Conservation (phyloP, 441 rosid genomes). For the Populus hybrid region DNA sequence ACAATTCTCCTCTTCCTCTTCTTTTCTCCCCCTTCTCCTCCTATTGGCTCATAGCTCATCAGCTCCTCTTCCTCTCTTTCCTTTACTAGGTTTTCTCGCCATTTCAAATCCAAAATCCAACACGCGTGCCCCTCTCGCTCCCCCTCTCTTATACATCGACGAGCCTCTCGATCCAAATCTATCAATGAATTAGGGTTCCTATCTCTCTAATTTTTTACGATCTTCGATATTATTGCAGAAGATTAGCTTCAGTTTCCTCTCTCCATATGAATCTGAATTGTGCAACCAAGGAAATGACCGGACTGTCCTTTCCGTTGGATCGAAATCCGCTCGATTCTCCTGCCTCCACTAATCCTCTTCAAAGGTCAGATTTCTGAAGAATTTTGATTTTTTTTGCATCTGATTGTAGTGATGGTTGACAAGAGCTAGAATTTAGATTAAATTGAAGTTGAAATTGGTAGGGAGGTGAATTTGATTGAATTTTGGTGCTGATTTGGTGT, state of each 20-base stretch:
- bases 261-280: slow-evolving; percentile 39
- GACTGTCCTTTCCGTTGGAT: slow-evolving; percentile 45
- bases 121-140: background rate
- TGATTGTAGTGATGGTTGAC: background rate
- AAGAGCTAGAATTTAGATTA: background rate
- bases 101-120: slow-evolving; percentile 9
- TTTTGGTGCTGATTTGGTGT: slow-evolving; percentile 2
- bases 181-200: slow-evolving; percentile 4
- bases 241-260: background rate
- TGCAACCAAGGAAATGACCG: slow-evolving; percentile 41
- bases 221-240: background rate
- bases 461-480: background rate
- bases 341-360: slow-evolving; percentile 27
- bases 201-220: background rate
- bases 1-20: background rate
- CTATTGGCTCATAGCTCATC: background rate
- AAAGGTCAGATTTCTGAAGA: slow-evolving; percentile 35
- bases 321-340: slow-evolving; percentile 37
- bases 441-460: background rate
- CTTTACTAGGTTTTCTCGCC: slow-evolving; percentile 10
- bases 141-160: background rate
- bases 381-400: background rate
- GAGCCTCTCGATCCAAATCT: background rate
- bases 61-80: background rate
- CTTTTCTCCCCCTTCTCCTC: background rate